phyloP scores from a whole-genome alignment of 1,284 basidiomycete species.

The Peniophora sp. region DNA sequence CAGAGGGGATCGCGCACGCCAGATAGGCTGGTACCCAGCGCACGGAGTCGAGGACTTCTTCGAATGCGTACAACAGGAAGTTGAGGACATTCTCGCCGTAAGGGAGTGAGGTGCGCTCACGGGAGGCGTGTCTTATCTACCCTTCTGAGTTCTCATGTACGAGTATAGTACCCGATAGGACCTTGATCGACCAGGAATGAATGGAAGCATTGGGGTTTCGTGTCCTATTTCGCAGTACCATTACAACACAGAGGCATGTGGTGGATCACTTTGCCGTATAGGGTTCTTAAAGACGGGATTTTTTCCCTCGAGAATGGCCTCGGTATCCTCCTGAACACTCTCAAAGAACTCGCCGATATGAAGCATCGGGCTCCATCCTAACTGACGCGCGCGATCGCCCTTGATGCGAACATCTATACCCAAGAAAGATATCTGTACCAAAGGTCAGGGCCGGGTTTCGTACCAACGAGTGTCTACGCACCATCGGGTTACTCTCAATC shows the following conservation, averaged over 20 bases:
- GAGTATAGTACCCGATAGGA: no score
- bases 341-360: slow-evolving; percentile 37
- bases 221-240: no score
- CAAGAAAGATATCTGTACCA: slow-evolving; percentile 19
- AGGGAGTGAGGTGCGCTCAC: no score
- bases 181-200: no score
- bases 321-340: slow-evolving; percentile 35
- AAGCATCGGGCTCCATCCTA: slow-evolving; percentile 50
- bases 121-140: no score
- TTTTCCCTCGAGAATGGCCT: slow-evolving; percentile 16
- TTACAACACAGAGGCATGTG: no score
- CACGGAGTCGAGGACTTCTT: slow-evolving; percentile 34
- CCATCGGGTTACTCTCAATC: slow-evolving; percentile 9
- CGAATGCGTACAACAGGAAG: slow-evolving; percentile 23
- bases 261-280: no score
- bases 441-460: background rate
- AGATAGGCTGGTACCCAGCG: slow-evolving; percentile 50
- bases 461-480: background rate
- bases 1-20: slow-evolving; percentile 36
- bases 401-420: slow-evolving; percentile 47
- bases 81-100: slow-evolving; percentile 12
- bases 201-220: no score
- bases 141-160: no score
- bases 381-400: slow-evolving; percentile 36
- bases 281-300: no score